Evolutionary conservation across 306 rosid genomes (phyloP), one percentile per base, ranked within the genome.

Genomic region (Ormosia emarginata): DNA sequence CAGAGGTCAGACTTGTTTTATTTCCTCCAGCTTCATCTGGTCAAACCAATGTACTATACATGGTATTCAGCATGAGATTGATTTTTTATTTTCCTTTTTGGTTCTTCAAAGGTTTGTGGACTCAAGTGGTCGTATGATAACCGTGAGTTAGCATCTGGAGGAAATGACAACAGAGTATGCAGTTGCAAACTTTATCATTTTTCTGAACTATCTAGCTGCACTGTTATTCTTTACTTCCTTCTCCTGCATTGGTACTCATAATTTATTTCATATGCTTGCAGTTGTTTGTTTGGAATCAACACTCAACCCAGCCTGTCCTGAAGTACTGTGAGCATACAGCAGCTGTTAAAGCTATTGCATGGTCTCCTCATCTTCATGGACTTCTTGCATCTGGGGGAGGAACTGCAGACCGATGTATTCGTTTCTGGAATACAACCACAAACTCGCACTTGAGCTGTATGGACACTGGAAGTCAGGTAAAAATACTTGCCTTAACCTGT

Each of bases 301-400:
- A 93, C 87, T 93, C 98, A 68, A 91, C 91, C 71, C 99, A 96
- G 55, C 99, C 99, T n/a, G 88, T 96, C 47, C 90, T 96, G 77
- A 96, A 91, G 79, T 96, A 88, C 89, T 90, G 92, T 80, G 97
- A 96, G 88, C 98, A 96, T 83, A 93, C 99, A 52, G 99, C 99
- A 29, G 99, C 99, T 52, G 99, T 96, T 62, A 96, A 96, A 88
- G 99, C 99, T 69, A 96, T 96, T 86, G 99, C 98, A 65, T 96
- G 99, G 99, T 96, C 98, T 69, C 99, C 99, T 64, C 98, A 93
- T 92, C 93, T 92, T 81, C 99, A 96, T 80, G 99, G 99, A 77
- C 99, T 96, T 86, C 98, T 96, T 67, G 99, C 99, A 79, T 96
- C 99, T 34, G 99, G 98, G 24, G 99, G 99, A 76, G 99, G 99